A percentile compares a stretch with the other conserved stretches of the same genome.
Evolutionary conservation across 2,329 filamentous ascomycete genomes (phyloP).

Genomic region (Catunica adiposa): DNA sequence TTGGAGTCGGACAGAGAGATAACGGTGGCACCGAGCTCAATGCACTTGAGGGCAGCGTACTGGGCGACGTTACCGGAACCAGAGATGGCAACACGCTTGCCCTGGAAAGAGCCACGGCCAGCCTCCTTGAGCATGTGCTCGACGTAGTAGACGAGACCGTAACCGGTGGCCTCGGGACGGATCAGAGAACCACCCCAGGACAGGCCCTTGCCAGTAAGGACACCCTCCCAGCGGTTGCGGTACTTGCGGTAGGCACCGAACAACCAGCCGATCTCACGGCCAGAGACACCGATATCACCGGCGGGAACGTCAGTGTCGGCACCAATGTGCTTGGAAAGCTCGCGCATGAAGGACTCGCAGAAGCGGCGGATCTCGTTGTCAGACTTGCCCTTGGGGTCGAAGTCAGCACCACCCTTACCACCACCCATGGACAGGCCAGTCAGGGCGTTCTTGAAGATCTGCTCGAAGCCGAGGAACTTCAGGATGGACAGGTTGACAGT

Average conservation of each 20-base stretch:
- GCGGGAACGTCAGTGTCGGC: constrained; percentile 92
- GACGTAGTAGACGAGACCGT: constrained; percentile 92
- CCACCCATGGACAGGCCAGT: constrained; percentile 81
- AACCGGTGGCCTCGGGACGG: constrained; percentile 91
- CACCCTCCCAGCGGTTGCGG: constrained; percentile 85
- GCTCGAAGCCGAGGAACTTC: constrained; percentile 98
- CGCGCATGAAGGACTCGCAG: constrained; percentile 90
- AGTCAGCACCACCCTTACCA: constrained; percentile 94
- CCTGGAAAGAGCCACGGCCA: constrained; percentile 68
- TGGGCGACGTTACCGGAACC: constrained; percentile 97
- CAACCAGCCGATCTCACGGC: constrained; percentile 84
- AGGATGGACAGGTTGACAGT: constrained; percentile 66
- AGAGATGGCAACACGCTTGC: constrained; percentile 89
- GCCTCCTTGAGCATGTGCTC: constrained; percentile 89
- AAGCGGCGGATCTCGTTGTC: constrained; percentile 96
- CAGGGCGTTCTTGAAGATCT: constrained; percentile 99
- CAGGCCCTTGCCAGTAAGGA: constrained; percentile 88
- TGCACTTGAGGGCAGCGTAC: constrained; percentile 89
- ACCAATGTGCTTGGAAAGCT: constrained; percentile 90
- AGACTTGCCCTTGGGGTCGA: constrained; percentile 96
- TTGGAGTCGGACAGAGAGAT: constrained; percentile 87
- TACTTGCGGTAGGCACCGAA: constrained; percentile 86
- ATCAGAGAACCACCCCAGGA: constrained; percentile 89
- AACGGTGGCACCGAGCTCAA: constrained; percentile 86
- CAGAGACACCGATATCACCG: constrained; percentile 87